Evolutionary conservation across 495 filamentous ascomycete genomes (phyloP).

Genomic region (Penicillium atrosanguineum): DNA sequence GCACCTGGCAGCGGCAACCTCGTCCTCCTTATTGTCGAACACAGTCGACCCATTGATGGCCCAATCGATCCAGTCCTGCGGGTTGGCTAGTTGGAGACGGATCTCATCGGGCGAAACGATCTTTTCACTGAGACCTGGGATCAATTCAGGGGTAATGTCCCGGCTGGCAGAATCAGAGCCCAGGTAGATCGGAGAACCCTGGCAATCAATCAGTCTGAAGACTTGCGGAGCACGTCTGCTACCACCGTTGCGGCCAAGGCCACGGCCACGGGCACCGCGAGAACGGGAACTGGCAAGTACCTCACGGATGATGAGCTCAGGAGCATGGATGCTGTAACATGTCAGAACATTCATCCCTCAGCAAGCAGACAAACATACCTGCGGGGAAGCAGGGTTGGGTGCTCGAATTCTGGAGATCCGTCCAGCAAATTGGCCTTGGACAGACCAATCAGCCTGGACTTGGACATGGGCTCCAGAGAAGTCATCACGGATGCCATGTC

Average conservation of each 20-base stretch:
- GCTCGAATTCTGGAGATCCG: not conserved
- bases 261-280: not conserved
- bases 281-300: not conserved
- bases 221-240: not conserved
- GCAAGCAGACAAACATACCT: not conserved
- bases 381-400: not conserved
- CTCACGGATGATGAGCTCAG: conserved; percentile 2
- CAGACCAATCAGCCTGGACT: no score
- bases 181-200: not conserved
- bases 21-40: conserved; percentile 14
- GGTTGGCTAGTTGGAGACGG: not conserved
- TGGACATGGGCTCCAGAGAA: not conserved
- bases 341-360: not conserved
- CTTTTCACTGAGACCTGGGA: not conserved
- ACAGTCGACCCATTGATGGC: conserved; percentile 21
- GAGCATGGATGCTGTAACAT: not conserved
- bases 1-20: not conserved
- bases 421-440: not conserved
- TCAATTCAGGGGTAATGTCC: not conserved
- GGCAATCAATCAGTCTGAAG: not conserved
- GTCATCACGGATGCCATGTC: not conserved
- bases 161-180: not conserved
- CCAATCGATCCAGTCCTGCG: conserved; percentile 26
- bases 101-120: not conserved
- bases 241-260: not conserved